Percentiles rank a stretch among this genome's conserved stretches.
phyloP scores from a whole-genome alignment of 331 rosid genomes.

The Acacia pycnantha region DNA sequence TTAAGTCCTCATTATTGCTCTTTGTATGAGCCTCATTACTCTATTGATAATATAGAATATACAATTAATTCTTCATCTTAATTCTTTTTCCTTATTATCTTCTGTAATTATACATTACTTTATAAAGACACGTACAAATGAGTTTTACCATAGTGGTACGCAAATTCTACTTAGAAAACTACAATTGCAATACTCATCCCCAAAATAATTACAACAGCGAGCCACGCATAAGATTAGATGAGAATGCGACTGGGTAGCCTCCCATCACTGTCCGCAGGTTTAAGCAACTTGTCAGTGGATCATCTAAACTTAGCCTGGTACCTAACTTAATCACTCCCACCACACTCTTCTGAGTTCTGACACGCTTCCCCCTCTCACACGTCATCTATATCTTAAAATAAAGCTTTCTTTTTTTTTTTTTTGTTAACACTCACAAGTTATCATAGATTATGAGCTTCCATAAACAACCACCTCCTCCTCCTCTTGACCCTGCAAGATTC shows the following conservation, averaged over 20 bases:
- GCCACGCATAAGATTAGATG: not conserved
- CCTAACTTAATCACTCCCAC: not conserved
- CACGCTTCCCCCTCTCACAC: constrained; percentile 21
- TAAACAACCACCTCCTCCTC: too few relatives aligned
- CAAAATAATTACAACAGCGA: not conserved
- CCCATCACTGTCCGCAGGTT: constrained; percentile 18
- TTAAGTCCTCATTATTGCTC: too few relatives aligned
- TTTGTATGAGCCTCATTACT: too few relatives aligned
- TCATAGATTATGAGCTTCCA: not conserved
- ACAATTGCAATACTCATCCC: not conserved
- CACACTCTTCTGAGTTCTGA: not conserved
- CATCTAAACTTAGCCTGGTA: not conserved
- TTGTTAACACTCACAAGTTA: not conserved
- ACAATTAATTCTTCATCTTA: too few relatives aligned
- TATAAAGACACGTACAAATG: not conserved
- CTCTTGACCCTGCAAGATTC: not conserved
- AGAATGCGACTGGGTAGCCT: constrained; percentile 27
- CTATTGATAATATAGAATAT: too few relatives aligned
- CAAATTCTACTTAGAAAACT: not conserved
- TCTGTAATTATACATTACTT: too few relatives aligned
- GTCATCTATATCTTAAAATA: not conserved
- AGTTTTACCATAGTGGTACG: not conserved
- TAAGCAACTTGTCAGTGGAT: not conserved
- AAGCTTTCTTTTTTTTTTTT: not conserved
- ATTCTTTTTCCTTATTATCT: too few relatives aligned